Evolutionary conservation across 352 stramenopile species (phyloP), one percentile per base, ranked within the genome.

Genomic region (Thalassiosira livingstoniorum): DNA sequence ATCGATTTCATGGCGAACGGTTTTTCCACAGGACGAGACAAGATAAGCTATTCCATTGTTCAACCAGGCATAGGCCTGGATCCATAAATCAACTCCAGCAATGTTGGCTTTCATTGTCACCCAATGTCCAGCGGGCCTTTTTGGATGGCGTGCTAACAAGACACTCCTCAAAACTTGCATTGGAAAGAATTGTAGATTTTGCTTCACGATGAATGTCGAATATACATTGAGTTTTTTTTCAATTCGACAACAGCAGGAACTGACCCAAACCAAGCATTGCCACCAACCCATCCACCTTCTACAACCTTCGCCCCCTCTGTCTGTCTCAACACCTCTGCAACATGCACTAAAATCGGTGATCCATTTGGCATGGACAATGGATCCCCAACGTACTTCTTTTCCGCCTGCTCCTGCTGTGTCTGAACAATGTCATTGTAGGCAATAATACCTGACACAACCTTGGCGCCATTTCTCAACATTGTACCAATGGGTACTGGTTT

Each of bases 401-500:
- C 11, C 21, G 42, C 23, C 54, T 78, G 53, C 43, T 32, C 15
- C 23, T 43, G 34, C n/a, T 27, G 25, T 63, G 7, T 34, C 23
- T 73, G 2, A 1, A 80, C 43, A 43, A 80, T n/a, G 51, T 87
- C 74, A 31, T 81, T 60, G 29, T 73, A 47, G 15, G 67, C 37
- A 27, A 87, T 64, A 0, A 83, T 81, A n/a, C 55, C 31, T 25
- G 62, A 81, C 32, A 23, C 27, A 7, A 11, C 15, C 45, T 74
- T 53, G 11, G 35, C 57, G 21, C n/a, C 29, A 29, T 71, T 72
- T 23, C 64, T 65, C 2, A 80, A 63, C 61, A 84, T 76, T 21
- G 77, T 88, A 2, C 82, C 82, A 21, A 86, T 62, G 31, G 70
- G 58, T 23, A 77, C 66, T 4, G 82, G 77, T 51, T 84, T 87